Percentiles rank a stretch among this genome's conserved stretches.
Evolutionary conservation across 495 filamentous ascomycete genomes (phyloP).

Genomic region (Talaromyces trachyspermus): DNA sequence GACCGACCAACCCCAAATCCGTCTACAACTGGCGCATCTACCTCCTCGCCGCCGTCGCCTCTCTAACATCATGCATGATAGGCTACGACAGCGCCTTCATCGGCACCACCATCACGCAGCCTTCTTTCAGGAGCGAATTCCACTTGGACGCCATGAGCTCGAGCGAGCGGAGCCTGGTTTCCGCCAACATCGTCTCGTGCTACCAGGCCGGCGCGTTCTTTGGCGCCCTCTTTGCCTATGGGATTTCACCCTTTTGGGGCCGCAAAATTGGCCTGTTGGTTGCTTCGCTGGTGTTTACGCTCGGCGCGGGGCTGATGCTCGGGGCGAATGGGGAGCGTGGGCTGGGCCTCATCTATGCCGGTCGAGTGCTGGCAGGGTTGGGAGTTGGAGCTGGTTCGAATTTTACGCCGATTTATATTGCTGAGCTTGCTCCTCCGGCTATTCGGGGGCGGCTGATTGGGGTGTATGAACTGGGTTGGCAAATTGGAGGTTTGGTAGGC

Average conservation of each 20-base stretch:
- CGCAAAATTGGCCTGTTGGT: conserved; percentile 47
- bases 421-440: conserved; percentile 71
- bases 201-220: conserved; percentile 65
- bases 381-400: conserved; percentile 70
- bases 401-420: conserved; percentile 70
- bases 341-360: conserved; percentile 57
- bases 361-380: conserved; percentile 64
- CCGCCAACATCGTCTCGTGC: conserved; percentile 61
- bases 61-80: conserved; percentile 65
- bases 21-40: conserved; percentile 78
- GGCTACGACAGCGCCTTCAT: conserved; percentile 69
- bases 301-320: conserved; percentile 59
- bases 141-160: conserved; percentile 36
- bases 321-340: conserved; percentile 50
- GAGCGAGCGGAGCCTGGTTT: conserved; percentile 38
- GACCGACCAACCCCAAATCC: conserved; percentile 55
- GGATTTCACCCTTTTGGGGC: conserved; percentile 48
- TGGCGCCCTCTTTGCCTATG: conserved; percentile 56
- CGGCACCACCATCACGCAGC: conserved; percentile 56
- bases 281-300: conserved; percentile 49
- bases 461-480: conserved; percentile 67
- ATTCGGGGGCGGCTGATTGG: conserved; percentile 73
- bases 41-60: conserved; percentile 51
- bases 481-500: conserved; percentile 64
- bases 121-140: conserved; percentile 54